Evolutionary conservation across 2,329 filamentous ascomycete species (phyloP), one percentile per base, ranked within the genome.

Genomic region (Cryphonectria japonica): DNA sequence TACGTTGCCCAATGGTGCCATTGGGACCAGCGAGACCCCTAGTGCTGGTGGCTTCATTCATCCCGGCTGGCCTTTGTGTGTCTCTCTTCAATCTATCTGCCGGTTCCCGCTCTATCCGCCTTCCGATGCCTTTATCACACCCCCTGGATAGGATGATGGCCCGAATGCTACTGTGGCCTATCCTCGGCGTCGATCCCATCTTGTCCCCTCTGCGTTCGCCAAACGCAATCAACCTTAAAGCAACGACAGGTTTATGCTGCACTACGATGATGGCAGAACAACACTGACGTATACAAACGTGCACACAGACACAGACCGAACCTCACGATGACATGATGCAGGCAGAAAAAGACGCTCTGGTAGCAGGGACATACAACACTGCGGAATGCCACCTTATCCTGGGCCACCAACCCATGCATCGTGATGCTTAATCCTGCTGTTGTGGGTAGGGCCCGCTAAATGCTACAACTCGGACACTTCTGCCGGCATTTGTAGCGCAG

Each of bases 401-500:
- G 65, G 57, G 67, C 62, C 59, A 37, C 46, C 65, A 37, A 39
- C 37, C 59, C 57, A 14, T 34, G 32, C n/a, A 50, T 60, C 46
- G 66, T 39, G n/a, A 52, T 57, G 60, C 37, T 57, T 19, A 41
- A 54, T 60, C 46, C 57, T 70, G 54, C 70, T 67, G 64, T 61
- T 32, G 50, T 67, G 67, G 70, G 63, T 67, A 66, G 22, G 67
- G 59, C 67, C 52, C 32, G 43, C 46, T 66, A 57, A 46, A 66
- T 37, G 34, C 29, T 70, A 69, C 68, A 61, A 60, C 52, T 66
- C 19, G 60, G 61, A 34, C 64, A 66, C 54, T 41, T 68, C 52
- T 72, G 68, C 71, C 71, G 68, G 71, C 71, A 70, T 66, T 60
- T 72, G 63, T 61, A 32, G 68, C 71, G 43, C 71, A 70, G 32